Evolutionary conservation across 768 basidiomycete species (phyloP), one percentile per base, ranked within the genome.

Genomic region (Hypsizygus marmoreus): DNA sequence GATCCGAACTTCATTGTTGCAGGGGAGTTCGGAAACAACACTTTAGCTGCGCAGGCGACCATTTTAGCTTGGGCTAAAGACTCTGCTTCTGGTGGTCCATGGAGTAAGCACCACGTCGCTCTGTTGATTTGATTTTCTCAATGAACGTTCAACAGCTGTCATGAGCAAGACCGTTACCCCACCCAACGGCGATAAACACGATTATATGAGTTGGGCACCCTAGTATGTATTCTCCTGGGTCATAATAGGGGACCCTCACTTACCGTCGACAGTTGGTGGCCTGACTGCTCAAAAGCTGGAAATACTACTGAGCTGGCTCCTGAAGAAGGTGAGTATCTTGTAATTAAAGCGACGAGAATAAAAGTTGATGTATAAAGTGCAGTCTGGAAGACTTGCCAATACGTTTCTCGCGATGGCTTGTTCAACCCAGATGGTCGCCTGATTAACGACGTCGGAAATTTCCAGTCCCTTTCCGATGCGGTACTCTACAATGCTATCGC

Each of bases 141-240:
- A n/a, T n/a, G n/a, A 32, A 35, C 2, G 4, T n/a, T n/a, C 7
- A 28, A 20, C 47, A 81, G 80, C 67, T 41, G 82, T 82, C 13
- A 76, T 68, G 36, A 65, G 63, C 53, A 80, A 80, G 55, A 56
- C 69, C 13, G 67, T 74, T 23, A 58, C 63, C 4, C 71, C 81
- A 1, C 80, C 80, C 2, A 73, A 75, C 14, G 78, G 79, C 1
- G 67, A 81, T 55, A 69, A 70, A 25, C 78, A 82, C 49, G 82
- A 84, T 56, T 86, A 82, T 57, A 71, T 85, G 75, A 84, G 82
- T 58, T 84, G 80, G 79, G 79, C 82, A 11, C 83, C 84, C 30
- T 86, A 85, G 83, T 84, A 61, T 35, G 80, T 60, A 10, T 25
- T 32, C 23, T 29, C 13, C 35, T 29, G 32, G 37, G 28, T 38